Base-by-base conservation (phyloP, 2,329 filamentous ascomycete species). In the Aureobasidium sp. region DNA sequence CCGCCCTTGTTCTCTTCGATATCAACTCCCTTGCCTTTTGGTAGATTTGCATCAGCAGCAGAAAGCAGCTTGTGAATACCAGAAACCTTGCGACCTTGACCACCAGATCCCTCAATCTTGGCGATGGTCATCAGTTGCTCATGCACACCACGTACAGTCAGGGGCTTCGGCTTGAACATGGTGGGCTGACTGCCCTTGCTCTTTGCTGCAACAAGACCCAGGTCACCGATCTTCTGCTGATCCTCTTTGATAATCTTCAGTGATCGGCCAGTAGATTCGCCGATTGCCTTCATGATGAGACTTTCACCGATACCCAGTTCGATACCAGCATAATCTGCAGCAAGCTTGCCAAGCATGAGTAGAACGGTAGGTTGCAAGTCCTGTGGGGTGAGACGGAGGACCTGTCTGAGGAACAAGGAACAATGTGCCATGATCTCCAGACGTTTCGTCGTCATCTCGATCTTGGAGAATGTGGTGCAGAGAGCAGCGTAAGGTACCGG, bases 291-390 rank as follows among this genome's bases (percentile, higher is more conserved):
- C 92, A 97, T 97, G 68, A 99, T 96, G 29, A 99, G 76, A 0
- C 93, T 97, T 75, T 99, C 94, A 60, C 94, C 94, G 67, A 99
- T 99, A n/a, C 94, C 94, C 31, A 99, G 81, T 74, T 99, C 94
- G 64, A 99, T 92, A 21, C 94, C 94, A 45, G 92, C 88, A 72
- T 96, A 99, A 70, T 99, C 94, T 3, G 94, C 93, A 2, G 94
- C 94, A 27, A 99, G 84, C 73, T 97, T 97, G 76, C 96, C 96
- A 73, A 96, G 89, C 94, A 99, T 97, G 31, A 99, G 83, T 64
- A 96, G 80, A 25, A 97, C 86, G 0, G 90, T 96, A 0, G 92
- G 86, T 1, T 96, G 81, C 21, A 99, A 80, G 70, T 99, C 94
- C 17, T 86, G 80, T 0, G 94, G 94, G 0, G 91, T 96, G 37